Evolutionary conservation across 2,329 filamentous ascomycete species (phyloP).

Genomic region (Penicillium sp.): DNA sequence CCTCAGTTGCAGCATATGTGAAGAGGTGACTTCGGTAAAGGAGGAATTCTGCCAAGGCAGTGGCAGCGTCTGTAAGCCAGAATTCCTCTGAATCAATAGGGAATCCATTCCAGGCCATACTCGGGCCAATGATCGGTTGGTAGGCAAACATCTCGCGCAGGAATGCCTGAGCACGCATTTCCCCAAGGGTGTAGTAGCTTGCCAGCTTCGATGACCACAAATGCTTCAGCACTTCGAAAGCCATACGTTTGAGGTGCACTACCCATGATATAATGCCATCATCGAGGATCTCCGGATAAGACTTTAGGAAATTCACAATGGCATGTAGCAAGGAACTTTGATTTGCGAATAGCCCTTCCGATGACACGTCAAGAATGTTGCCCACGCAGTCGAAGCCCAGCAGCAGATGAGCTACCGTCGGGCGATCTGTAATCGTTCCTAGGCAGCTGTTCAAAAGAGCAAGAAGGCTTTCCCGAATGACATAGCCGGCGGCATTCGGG

Average conservation of each 20-base stretch:
- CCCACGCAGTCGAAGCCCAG: constrained; percentile 81
- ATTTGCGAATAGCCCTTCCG: constrained; percentile 67
- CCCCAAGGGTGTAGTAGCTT: constrained; percentile 67
- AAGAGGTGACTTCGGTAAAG: constrained; percentile 72
- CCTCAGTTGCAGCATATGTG: constrained; percentile 81
- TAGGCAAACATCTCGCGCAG: constrained; percentile 72
- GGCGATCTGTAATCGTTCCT: constrained; percentile 68
- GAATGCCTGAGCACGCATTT: constrained; percentile 76
- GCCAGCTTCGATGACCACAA: constrained; percentile 84
- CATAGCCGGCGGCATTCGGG: constrained; percentile 67
- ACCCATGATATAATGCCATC: constrained; percentile 65
- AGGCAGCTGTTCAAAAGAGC: constrained; percentile 83
- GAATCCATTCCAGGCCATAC: constrained; percentile 71
- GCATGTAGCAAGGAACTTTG: constrained; percentile 79
- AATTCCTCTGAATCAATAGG: constrained; percentile 63
- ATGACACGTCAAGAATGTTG: constrained; percentile 65
- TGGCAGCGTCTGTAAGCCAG: constrained; percentile 64
- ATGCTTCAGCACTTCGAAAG: constrained; percentile 70
- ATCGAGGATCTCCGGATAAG: constrained; percentile 64
- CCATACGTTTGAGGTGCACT: constrained; percentile 65
- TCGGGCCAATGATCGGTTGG: constrained; percentile 67
- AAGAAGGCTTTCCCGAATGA: constrained; percentile 79
- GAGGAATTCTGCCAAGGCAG: constrained; percentile 74
- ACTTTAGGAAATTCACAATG: constrained; percentile 68
- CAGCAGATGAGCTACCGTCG: constrained; percentile 85